Percentiles rank a stretch among this genome's conserved stretches.
Conservation (phyloP, 73 alveolate species). For the Breviolum minutum region DNA sequence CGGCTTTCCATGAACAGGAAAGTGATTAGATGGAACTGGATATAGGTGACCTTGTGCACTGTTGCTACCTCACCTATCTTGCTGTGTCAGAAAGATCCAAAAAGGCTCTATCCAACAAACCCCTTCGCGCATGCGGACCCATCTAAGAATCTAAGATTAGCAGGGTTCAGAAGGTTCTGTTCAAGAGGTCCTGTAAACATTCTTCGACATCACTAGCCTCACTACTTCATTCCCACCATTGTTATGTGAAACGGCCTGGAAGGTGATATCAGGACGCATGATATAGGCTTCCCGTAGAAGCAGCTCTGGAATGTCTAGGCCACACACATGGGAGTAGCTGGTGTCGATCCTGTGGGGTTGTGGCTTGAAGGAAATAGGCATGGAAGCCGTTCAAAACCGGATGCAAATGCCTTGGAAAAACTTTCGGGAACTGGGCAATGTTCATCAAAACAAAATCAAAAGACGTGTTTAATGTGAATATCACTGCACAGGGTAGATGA, state of each 20-base stretch:
- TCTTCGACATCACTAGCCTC: not conserved
- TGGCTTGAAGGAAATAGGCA: too few relatives aligned
- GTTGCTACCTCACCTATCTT: not conserved
- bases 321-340: constrained; percentile 30
- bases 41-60: not conserved
- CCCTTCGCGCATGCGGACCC: not conserved
- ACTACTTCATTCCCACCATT: not conserved
- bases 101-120: not conserved
- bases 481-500: too few relatives aligned
- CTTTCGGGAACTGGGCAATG: too few relatives aligned
- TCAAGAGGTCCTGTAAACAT: not conserved
- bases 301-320: constrained; percentile 46
- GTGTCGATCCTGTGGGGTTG: constrained; percentile 28
- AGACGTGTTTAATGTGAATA: too few relatives aligned
- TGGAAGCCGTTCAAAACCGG: too few relatives aligned
- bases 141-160: too few relatives aligned
- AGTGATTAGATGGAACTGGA: not conserved
- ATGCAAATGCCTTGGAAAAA: too few relatives aligned
- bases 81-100: not conserved
- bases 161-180: not conserved
- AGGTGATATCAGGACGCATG: constrained; percentile 58
- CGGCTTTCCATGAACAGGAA: too few relatives aligned
- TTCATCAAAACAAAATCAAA: too few relatives aligned
- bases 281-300: constrained; percentile 80
- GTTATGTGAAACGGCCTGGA: not conserved